Evolutionary conservation across 2,329 filamentous ascomycete genomes (phyloP).

Genomic region (Cladosporium austrohemisphaericum): DNA sequence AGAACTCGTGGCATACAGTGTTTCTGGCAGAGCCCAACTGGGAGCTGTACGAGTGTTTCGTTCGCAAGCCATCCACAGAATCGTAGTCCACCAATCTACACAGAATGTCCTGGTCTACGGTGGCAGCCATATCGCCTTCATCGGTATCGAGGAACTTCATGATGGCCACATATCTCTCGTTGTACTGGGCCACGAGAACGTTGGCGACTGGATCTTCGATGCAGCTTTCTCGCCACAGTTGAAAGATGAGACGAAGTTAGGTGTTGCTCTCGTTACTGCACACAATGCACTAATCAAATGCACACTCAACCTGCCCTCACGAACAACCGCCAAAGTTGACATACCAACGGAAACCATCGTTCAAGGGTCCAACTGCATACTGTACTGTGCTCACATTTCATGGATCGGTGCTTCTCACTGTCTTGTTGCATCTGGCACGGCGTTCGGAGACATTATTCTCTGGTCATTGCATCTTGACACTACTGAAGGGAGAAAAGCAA

Average conservation of each 20-base stretch:
- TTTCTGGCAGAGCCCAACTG: constrained; percentile 24
- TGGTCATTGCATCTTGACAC: constrained; percentile 63
- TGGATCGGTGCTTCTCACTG: constrained; percentile 59
- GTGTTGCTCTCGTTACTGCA: constrained; percentile 68
- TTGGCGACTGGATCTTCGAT: constrained; percentile 76
- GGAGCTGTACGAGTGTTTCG: constrained; percentile 53
- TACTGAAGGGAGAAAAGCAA: constrained; percentile 19
- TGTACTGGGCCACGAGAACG: constrained; percentile 35
- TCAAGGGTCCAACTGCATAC: constrained; percentile 72
- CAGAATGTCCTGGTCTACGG: constrained; percentile 64
- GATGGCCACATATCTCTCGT: background rate
- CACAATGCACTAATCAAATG: constrained; percentile 70
- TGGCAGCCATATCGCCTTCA: constrained; percentile 49
- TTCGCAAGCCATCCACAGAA: constrained; percentile 71
- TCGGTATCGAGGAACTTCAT: background rate
- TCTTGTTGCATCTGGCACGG: constrained; percentile 81
- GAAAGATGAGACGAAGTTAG: background rate
- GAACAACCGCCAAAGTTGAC: background rate
- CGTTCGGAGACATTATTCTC: constrained; percentile 88
- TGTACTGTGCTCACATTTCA: constrained; percentile 77
- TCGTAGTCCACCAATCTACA: constrained; percentile 44
- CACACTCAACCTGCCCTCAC: background rate
- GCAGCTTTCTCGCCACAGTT: constrained; percentile 48
- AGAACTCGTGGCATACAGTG: constrained; percentile 38
- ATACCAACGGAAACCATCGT: constrained; percentile 34